A percentile compares a stretch with the other conserved stretches of the same genome.
phyloP scores from a whole-genome alignment of 192 early-diverging fungal genomes.

The Allomyces arbusculus region DNA sequence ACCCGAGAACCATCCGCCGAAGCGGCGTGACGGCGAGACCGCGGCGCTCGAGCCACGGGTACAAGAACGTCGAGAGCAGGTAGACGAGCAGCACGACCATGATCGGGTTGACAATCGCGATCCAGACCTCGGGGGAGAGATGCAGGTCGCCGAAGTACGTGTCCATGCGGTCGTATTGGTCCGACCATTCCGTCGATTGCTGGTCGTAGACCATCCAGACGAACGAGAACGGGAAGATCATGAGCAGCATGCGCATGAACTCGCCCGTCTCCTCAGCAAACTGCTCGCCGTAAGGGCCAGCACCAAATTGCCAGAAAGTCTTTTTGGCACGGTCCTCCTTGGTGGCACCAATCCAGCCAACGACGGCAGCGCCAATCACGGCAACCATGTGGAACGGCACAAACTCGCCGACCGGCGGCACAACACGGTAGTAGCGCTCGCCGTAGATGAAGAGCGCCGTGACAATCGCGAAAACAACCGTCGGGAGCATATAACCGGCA shows the following conservation, averaged over 20 bases:
- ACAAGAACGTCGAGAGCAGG: background rate
- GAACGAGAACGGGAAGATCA: constrained; percentile 10
- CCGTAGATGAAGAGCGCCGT: constrained; percentile 26
- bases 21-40: background rate
- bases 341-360: constrained; percentile 3
- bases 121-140: background rate
- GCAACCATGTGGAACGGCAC: constrained; percentile 18
- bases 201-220: constrained; percentile 7
- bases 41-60: background rate
- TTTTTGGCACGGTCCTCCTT: constrained; percentile 10
- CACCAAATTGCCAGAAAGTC: constrained; percentile 12
- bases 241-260: constrained; percentile 11
- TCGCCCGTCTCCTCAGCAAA: constrained; percentile 19
- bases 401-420: constrained; percentile 37
- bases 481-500: constrained; percentile 15
- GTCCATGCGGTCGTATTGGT: constrained; percentile 5
- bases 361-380: constrained; percentile 10
- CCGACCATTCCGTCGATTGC: constrained; percentile 2
- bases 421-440: constrained; percentile 31
- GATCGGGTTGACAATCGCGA: background rate
- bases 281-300: constrained; percentile 1
- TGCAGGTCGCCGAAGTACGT: background rate
- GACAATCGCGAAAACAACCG: constrained; percentile 19
- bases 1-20: background rate
- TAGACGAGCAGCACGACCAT: background rate